Conservation (phyloP, 2,329 filamentous ascomycete genomes). For the Botrytis porri region DNA sequence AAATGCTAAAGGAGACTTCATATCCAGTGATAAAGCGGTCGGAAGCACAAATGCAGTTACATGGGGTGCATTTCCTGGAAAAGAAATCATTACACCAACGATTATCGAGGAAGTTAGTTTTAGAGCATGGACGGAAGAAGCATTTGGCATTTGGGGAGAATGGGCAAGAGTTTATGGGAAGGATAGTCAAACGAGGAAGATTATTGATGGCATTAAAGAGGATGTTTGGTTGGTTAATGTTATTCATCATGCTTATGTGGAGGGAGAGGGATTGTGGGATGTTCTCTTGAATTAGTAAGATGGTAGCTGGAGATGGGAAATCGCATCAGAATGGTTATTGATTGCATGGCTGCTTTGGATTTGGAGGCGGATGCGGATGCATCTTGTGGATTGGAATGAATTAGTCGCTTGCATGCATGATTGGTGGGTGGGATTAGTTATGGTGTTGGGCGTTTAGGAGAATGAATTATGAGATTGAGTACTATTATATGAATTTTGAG, state of each 20-base stretch:
- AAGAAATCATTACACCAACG: constrained; percentile 93
- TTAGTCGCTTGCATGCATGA: neutral
- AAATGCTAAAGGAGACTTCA: constrained; percentile 74
- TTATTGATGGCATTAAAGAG: constrained; percentile 64
- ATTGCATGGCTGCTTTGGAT: neutral
- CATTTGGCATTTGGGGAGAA: constrained; percentile 91
- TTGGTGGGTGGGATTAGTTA: neutral
- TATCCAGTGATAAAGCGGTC: constrained; percentile 56
- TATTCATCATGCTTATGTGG: constrained; percentile 76
- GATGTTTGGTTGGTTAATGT: constrained; percentile 89
- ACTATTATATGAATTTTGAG: neutral
- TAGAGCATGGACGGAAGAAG: constrained; percentile 90
- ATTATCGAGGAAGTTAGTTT: constrained; percentile 97
- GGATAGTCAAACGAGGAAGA: constrained; percentile 64
- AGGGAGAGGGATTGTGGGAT: constrained; percentile 70
- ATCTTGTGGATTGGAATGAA: neutral
- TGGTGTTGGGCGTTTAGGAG: neutral
- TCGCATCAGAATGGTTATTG: neutral
- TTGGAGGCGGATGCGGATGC: neutral
- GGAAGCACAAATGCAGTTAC: constrained; percentile 86
- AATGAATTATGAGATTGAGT: neutral
- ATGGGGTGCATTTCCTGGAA: constrained; percentile 92
- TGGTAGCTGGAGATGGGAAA: neutral
- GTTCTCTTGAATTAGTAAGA: constrained; percentile 46
- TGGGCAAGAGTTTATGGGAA: constrained; percentile 81